Evolutionary conservation across 352 stramenopile species (phyloP), one percentile per base, ranked within the genome.

Genomic region (Phytophthora sp.): DNA sequence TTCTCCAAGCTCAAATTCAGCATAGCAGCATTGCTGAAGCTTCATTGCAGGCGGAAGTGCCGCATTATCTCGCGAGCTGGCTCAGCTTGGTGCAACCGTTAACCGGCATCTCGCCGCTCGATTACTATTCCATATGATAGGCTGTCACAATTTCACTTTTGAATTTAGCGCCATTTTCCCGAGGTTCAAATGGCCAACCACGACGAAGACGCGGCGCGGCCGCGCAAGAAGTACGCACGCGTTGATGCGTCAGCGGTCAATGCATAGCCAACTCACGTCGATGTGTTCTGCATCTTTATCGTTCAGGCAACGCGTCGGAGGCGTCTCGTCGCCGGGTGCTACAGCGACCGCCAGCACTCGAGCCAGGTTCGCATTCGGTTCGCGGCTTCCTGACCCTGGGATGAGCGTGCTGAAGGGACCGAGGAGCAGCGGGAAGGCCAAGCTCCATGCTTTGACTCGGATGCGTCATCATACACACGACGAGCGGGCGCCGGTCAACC

Each of bases 41-140:
- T 16, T 31, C 16, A 20, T 30, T 26, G 4, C 31, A 60, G 20
- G 7, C 41, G 4, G 8, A 47, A 35, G 12, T 69, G 2, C 63
- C 79, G 7, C 47, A 33, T 6, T 91, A 90, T 49, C 76, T 94
- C 31, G 52, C 82, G 31, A 79, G 79, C 16, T 94, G 86, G 86
- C 71, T 94, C 27, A 92, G 82, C 45, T 82, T 94, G 41, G 82
- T 94, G 53, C 77, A 86, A 54, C 79, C 82, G 16, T 36, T 91
- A 49, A 92, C 84, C 24, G 42, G 59, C 49, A 82, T 93, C 27
- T 73, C 77, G 1, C 81, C 81, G 12, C 15, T 68, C 7, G 65
- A 77, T 12, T 88, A 88, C 51, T 69, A 68, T 66, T 56, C 52
- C 51, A 5, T 66, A 69, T 50, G 47, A 66, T 66, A 62, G 54